Conservation (phyloP, 2,329 filamentous ascomycete genomes). For the Periconia digitata region DNA sequence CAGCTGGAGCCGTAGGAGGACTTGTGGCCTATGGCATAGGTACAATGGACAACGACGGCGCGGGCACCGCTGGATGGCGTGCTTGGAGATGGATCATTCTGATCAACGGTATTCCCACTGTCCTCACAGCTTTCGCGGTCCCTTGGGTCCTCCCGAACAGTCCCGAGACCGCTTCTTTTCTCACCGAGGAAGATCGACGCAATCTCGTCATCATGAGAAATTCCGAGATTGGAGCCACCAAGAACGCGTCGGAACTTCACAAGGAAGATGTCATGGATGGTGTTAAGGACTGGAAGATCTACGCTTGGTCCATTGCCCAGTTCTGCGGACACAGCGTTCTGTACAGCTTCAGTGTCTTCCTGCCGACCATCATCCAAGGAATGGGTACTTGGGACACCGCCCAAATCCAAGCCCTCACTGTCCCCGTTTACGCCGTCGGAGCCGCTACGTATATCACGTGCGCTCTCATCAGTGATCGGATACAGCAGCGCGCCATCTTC, state of each 20-base stretch:
- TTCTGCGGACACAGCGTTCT: conserved; percentile 27
- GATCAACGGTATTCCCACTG: conserved; percentile 32
- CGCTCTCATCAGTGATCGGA: conserved; percentile 29
- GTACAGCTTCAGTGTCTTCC: conserved; percentile 29
- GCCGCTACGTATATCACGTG: conserved; percentile 23
- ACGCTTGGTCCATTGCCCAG: conserved; percentile 50
- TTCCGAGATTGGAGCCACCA: conserved; percentile 49
- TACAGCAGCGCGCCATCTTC: conserved; percentile 29
- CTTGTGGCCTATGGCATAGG: conserved; percentile 47
- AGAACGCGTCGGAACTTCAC: conserved; percentile 48
- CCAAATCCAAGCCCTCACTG: conserved; percentile 31
- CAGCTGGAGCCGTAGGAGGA: conserved; percentile 58
- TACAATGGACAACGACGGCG: background rate
- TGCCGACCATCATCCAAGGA: conserved; percentile 33
- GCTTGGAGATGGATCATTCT: conserved; percentile 37
- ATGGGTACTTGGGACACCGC: conserved; percentile 24
- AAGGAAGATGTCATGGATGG: conserved; percentile 53
- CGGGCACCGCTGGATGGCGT: background rate
- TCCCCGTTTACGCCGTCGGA: conserved; percentile 33
- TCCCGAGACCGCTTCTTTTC: conserved; percentile 37
- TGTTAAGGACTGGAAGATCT: conserved; percentile 40
- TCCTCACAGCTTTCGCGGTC: conserved; percentile 45
- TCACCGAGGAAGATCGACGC: conserved; percentile 26
- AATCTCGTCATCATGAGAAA: conserved; percentile 21
- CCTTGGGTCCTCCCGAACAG: conserved; percentile 57